A percentile compares a stretch with the other conserved stretches of the same genome.
Conservation (phyloP, 345 rosid species). For the Dimocarpus longan region DNA sequence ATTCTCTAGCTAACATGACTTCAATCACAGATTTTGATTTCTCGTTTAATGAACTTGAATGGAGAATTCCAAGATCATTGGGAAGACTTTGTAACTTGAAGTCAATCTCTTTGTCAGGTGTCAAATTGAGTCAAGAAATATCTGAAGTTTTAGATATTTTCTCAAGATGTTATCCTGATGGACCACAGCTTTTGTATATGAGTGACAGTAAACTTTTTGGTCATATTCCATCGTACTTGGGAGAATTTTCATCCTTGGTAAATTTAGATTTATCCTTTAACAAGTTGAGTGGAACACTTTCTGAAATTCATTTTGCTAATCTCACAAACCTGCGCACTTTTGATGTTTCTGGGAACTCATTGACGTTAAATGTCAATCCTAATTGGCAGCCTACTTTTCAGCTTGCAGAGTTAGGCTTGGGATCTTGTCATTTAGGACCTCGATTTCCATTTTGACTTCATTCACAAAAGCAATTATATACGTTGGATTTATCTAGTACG, state of each 20-base stretch:
- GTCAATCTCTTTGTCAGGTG: no score
- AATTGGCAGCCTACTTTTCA: slow-evolving; percentile 36
- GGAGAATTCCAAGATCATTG: slow-evolving; percentile 1
- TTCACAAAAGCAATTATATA: neutral
- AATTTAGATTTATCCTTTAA: neutral
- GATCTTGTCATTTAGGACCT: slow-evolving; percentile 33
- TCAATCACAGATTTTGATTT: slow-evolving; percentile 16
- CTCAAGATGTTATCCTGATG: neutral
- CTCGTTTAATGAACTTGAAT: neutral
- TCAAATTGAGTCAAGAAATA: neutral
- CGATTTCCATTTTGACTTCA: slow-evolving; percentile 37
- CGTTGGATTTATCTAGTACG: slow-evolving; percentile 29
- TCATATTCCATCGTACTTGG: neutral
- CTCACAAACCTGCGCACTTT: slow-evolving; percentile 24
- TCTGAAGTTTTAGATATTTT: neutral
- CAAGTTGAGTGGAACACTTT: neutral
- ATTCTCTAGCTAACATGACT: slow-evolving; percentile 11
- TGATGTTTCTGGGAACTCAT: slow-evolving; percentile 21
- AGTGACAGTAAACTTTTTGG: neutral
- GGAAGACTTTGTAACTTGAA: neutral
- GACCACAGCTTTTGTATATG: neutral
- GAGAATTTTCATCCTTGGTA: slow-evolving; percentile 3
- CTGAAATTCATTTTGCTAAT: slow-evolving; percentile 29
- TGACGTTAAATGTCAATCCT: slow-evolving; percentile 19
- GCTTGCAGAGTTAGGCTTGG: slow-evolving; percentile 16